Evolutionary conservation across 192 early-diverging fungal species (phyloP).

Genomic region (Linnemannia hyalina): DNA sequence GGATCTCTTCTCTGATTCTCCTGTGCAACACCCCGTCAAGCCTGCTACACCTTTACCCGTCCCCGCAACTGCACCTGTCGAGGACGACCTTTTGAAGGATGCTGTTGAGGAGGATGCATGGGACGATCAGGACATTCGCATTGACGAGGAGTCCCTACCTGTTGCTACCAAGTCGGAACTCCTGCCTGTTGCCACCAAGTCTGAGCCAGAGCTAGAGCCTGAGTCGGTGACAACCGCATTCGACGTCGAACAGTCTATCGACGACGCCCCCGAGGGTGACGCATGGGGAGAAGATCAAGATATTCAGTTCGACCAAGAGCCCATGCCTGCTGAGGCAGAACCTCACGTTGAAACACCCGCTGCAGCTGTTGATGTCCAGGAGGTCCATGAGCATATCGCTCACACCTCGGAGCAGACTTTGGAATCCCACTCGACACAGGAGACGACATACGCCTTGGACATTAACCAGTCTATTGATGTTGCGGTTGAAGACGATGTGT

Average conservation of each 20-base stretch:
- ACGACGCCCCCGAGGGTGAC: slow-evolving; percentile 4
- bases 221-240: not conserved
- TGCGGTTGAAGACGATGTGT: slow-evolving; percentile 2
- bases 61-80: not conserved
- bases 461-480: not conserved
- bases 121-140: not conserved
- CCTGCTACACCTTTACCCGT: not conserved
- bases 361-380: not conserved
- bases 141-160: not conserved
- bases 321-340: not conserved
- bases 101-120: slow-evolving; percentile 8
- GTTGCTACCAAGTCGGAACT: not conserved
- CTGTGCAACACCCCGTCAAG: not conserved
- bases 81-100: not conserved
- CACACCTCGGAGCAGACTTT: not conserved
- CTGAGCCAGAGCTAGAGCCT: not conserved
- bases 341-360: not conserved
- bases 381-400: not conserved
- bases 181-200: not conserved
- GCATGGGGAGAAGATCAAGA: slow-evolving; percentile 20
- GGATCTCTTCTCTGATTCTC: not conserved
- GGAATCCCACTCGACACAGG: not conserved
- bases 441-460: not conserved
- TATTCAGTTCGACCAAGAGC: not conserved
- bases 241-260: not conserved